A percentile compares a stretch with the other conserved stretches of the same genome.
Conservation (phyloP, 371 early-diverging fungal genomes). For the Mortierella sp. region DNA sequence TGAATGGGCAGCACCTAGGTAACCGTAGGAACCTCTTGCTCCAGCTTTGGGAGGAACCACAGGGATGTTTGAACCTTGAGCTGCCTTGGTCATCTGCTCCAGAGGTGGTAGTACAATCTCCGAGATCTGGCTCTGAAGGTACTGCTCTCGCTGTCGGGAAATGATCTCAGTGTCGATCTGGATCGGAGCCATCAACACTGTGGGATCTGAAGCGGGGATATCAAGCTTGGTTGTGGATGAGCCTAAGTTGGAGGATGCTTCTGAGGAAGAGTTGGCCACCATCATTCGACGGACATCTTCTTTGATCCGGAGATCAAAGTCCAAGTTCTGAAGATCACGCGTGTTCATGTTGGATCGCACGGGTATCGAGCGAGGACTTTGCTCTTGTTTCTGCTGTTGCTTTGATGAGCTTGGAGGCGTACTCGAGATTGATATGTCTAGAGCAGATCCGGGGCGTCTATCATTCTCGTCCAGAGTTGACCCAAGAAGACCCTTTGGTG, state of each 20-base stretch:
- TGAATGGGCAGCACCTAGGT: no score
- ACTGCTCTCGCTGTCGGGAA: conserved; percentile 20
- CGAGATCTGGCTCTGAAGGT: conserved; percentile 24
- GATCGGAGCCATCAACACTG: conserved; percentile 38
- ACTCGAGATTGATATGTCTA: no score
- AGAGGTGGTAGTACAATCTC: conserved; percentile 37
- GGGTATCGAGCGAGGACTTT: no score
- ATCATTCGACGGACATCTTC: conserved; percentile 31
- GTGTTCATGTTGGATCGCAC: no score
- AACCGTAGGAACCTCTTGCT: no score
- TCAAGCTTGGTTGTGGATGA: conserved; percentile 4
- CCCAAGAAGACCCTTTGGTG: no score
- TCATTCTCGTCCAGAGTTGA: no score
- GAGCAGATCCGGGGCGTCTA: no score
- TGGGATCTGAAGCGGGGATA: conserved; percentile 26
- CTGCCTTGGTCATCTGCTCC: conserved; percentile 6
- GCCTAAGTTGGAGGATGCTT: neutral
- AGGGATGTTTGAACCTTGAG: no score
- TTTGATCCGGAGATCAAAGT: conserved; percentile 43
- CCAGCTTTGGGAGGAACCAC: no score
- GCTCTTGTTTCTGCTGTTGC: no score
- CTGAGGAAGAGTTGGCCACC: conserved; percentile 7
- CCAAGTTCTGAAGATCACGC: conserved; percentile 22
- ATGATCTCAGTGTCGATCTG: conserved; percentile 33
- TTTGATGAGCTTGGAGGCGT: no score